A percentile compares a stretch with the other conserved stretches of the same genome.
phyloP scores from a whole-genome alignment of 179 eudicot species.

The Camellia oleifera region DNA sequence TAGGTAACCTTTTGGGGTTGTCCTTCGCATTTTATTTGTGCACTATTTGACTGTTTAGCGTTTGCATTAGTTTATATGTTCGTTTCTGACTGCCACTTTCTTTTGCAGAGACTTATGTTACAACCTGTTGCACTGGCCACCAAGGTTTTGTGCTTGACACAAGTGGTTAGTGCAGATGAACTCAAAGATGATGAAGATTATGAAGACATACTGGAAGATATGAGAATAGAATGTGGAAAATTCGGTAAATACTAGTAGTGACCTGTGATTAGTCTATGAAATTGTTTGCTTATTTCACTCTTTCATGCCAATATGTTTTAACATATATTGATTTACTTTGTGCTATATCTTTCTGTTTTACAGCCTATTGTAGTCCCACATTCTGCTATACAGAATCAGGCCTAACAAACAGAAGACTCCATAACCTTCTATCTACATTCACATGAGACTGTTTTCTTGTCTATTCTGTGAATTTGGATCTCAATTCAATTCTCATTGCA shows the following conservation, averaged over 20 bases:
- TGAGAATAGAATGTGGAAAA: slow-evolving; percentile 80
- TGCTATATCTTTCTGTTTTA: slow-evolving; percentile 23
- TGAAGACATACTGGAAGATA: slow-evolving; percentile 82
- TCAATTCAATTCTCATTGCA: not conserved
- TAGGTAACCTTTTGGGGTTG: not conserved
- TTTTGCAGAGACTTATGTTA: slow-evolving; percentile 71
- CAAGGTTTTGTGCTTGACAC: slow-evolving; percentile 81
- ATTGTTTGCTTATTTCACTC: not conserved
- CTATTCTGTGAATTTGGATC: not conserved
- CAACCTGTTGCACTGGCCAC: slow-evolving; percentile 63
- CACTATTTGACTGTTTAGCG: not conserved
- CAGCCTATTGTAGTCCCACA: slow-evolving; percentile 26
- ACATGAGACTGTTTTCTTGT: slow-evolving; percentile 1
- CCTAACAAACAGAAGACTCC: slow-evolving; percentile 34
- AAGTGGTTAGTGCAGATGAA: slow-evolving; percentile 65
- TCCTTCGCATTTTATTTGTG: not conserved
- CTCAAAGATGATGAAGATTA: slow-evolving; percentile 79
- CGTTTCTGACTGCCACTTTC: slow-evolving; percentile 14
- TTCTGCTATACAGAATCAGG: slow-evolving; percentile 32
- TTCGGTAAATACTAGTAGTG: slow-evolving; percentile 52
- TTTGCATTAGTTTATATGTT: not conserved
- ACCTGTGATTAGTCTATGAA: no score
- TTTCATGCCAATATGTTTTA: not conserved
- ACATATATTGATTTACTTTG: slow-evolving; percentile 8
- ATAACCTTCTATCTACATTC: slow-evolving; percentile 21